A percentile compares a stretch with the other conserved stretches of the same genome.
Evolutionary conservation across 805 yeast species (phyloP).

Genomic region (Saturnispora halmiae): DNA sequence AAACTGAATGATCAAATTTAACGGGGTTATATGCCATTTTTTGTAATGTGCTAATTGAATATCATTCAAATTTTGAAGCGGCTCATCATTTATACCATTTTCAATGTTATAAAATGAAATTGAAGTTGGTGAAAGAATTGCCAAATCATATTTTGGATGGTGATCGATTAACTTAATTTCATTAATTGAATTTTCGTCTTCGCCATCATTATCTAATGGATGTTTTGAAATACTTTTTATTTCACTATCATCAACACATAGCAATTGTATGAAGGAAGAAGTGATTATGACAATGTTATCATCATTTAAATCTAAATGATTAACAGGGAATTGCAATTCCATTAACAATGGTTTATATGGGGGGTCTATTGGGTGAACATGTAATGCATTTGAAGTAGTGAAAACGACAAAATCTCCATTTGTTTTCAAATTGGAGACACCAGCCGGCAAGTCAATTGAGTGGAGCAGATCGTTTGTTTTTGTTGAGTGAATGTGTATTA

Average conservation of each 20-base stretch:
- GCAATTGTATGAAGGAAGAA: not conserved
- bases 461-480: conserved; percentile 1
- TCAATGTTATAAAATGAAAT: conserved; percentile 17
- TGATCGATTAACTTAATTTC: conserved; percentile 17
- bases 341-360: not conserved
- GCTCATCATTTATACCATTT: not conserved
- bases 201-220: conserved; percentile 12
- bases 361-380: conserved; percentile 11
- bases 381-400: conserved; percentile 12
- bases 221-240: conserved; percentile 14
- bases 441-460: conserved; percentile 7
- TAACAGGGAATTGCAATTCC: not conserved
- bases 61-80: conserved; percentile 9
- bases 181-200: conserved; percentile 14
- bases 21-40: conserved; percentile 18
- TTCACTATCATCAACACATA: conserved; percentile 12
- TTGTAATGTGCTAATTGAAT: conserved; percentile 16
- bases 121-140: conserved; percentile 19
- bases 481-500: conserved; percentile 17
- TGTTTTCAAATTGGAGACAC: conserved; percentile 15
- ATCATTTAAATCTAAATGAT: conserved; percentile 10
- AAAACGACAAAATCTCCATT: conserved; percentile 14
- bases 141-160: conserved; percentile 15
- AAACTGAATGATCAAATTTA: conserved; percentile 16
- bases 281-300: conserved; percentile 16